Evolutionary conservation across 202 grass and related monocot species (phyloP).

Genomic region (Panicum virgatum): DNA sequence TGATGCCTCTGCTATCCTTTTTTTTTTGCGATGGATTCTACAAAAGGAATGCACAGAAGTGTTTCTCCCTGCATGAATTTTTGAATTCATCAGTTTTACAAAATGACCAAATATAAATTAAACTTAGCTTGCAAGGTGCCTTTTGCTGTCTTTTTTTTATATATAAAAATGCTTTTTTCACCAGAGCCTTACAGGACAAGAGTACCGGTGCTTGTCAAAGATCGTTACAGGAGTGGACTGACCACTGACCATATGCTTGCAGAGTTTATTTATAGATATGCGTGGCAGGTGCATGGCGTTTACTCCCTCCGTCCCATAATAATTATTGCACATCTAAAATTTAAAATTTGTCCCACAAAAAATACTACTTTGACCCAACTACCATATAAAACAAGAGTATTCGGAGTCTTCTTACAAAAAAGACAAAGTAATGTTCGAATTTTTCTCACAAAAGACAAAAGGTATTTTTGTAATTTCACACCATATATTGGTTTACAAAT

Average conservation of each 20-base stretch:
- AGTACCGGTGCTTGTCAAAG: constrained; percentile 14
- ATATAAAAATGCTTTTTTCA: background rate
- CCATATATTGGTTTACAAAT: too few species aligned
- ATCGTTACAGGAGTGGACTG: constrained; percentile 42
- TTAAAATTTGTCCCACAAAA: too few species aligned
- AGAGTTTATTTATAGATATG: constrained; percentile 22
- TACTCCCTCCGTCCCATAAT: too few species aligned
- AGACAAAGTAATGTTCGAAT: too few species aligned
- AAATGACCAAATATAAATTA: background rate
- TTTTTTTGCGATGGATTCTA: background rate
- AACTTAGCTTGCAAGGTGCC: background rate
- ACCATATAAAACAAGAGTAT: too few species aligned
- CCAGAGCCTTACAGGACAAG: background rate
- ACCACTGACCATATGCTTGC: background rate
- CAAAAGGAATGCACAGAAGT: background rate
- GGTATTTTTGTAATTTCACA: too few species aligned
- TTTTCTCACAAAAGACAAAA: too few species aligned
- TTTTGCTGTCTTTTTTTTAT: background rate
- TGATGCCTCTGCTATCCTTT: background rate
- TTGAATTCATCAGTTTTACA: background rate
- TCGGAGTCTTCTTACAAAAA: too few species aligned
- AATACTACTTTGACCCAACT: too few species aligned
- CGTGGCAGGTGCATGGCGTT: constrained; percentile 27
- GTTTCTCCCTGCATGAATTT: background rate
- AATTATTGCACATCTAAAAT: too few species aligned